Base-by-base conservation (phyloP, 352 stramenopile genomes). In the Blastocystis sp. region DNA sequence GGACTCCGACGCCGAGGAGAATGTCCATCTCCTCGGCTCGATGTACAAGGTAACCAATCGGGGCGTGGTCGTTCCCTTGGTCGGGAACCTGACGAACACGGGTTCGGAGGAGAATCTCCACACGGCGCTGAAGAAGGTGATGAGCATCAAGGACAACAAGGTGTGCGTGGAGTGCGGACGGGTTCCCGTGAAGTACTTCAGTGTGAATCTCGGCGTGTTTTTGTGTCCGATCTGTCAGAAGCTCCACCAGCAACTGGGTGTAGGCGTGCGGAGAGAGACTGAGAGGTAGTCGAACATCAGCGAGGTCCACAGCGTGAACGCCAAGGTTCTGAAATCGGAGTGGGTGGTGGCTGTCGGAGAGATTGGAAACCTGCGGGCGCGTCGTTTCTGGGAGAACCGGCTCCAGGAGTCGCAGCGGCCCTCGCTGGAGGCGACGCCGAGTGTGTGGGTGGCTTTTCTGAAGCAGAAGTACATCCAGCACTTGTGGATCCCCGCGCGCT, bases 171-270 rank as follows among this genome's bases (percentile, higher is more conserved):
- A 85, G 51, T 85, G 75, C 42, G 63, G 42, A 18, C 75, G 75
- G 21, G 29, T 3, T 27, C 57, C 57, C n/a, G 63, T 72, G 0
- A 72, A 63, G 40, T 59, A 56, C 40, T 61, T 76, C 27, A 59
- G 34, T 29, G 63, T 85, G 27, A 85, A 85, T 48, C 51, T 85
- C 16, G 75, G 75, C n/a, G 63, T 85, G n/a, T 85, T 85, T 38
- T 18, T 85, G 29, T 85, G 75, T 48, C 21, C 40, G 21, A 38
- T 40, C 34, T 85, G 75, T 48, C 27, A 42, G 38, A 85, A 72
- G 14, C 34, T 72, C 32, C 75, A 85, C 51, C 40, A 57, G 4
- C 54, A 54, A n/a, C 44, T 85, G 9, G 57, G 57, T 11, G 75
- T 85, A 51, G 21, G 27, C 14, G n/a, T 21, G 11, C n/a, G 8